phyloP scores from a whole-genome alignment of 306 rosid species.

The Quercus robur region DNA sequence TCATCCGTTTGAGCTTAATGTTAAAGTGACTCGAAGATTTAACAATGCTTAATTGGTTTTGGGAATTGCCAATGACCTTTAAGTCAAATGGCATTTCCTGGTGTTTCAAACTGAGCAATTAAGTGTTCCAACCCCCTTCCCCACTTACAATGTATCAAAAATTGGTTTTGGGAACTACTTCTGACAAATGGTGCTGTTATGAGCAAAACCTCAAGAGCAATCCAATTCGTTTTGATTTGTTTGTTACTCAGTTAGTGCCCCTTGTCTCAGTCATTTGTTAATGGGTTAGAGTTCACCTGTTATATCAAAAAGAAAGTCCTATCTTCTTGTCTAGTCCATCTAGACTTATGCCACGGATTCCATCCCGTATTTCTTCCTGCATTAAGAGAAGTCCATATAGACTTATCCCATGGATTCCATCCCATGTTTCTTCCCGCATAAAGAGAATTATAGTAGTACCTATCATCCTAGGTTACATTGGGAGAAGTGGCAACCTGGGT shows the following conservation, averaged over 20 bases:
- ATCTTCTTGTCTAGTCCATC: not conserved
- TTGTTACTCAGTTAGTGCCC: not conserved
- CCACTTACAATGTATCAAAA: not conserved
- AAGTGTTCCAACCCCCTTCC: too few species aligned
- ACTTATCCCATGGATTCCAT: not conserved
- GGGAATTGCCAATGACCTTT: not conserved
- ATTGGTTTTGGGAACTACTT: conserved; percentile 12
- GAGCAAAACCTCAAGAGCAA: not conserved
- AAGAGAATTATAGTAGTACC: not conserved
- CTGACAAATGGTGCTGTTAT: conserved; percentile 8
- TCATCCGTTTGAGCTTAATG: conserved; percentile 6
- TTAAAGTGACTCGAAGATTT: not conserved
- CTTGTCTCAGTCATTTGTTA: not conserved
- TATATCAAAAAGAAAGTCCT: not conserved
- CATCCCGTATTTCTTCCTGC: not conserved
- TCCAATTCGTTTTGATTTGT: not conserved
- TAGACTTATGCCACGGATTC: not conserved
- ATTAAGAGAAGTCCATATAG: not conserved
- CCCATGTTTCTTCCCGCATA: not conserved
- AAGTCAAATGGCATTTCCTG: too few species aligned
- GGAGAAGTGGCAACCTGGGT: not conserved
- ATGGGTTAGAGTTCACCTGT: not conserved
- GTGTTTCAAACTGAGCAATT: too few species aligned
- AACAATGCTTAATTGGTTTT: conserved; percentile 7
- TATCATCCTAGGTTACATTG: not conserved